These are phyloP conservation scores for Cytospora leucostoma DNA, from an alignment of 2,329 filamentous ascomycete species.

Conservation along the genomic window DNA sequence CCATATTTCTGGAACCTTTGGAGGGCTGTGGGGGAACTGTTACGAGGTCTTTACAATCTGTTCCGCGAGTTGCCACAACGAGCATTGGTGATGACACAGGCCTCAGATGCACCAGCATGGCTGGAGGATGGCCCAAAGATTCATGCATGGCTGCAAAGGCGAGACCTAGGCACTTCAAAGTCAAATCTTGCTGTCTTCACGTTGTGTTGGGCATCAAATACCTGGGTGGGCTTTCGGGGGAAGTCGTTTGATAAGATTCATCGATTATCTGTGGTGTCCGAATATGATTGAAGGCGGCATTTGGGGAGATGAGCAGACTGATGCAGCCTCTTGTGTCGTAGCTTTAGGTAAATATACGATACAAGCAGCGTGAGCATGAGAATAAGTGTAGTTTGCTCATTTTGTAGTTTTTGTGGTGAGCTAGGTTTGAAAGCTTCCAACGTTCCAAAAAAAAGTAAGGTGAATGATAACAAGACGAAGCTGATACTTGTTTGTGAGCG, in stretches of 20 bases:
- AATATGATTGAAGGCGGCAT: slow-evolving; percentile 21
- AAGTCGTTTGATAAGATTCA: slow-evolving; percentile 18
- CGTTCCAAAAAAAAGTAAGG: too few relatives aligned
- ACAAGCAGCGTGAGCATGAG: slow-evolving; percentile 21
- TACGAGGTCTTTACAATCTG: slow-evolving; percentile 38
- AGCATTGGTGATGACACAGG: slow-evolving; percentile 37
- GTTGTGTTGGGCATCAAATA: too few relatives aligned
- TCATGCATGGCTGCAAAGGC: slow-evolving; percentile 35
- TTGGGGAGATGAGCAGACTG: slow-evolving; percentile 25
- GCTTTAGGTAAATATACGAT: slow-evolving; percentile 18
- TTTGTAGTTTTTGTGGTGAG: too few relatives aligned
- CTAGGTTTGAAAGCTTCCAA: too few relatives aligned
- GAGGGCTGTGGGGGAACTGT: slow-evolving; percentile 36
- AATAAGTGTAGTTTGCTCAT: too few relatives aligned
- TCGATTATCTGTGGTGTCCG: slow-evolving; percentile 22
- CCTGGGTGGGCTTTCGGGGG: slow-evolving; percentile 24
- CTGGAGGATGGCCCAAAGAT: slow-evolving; percentile 36
- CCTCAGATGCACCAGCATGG: slow-evolving; percentile 40
- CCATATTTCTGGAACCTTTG: slow-evolving; percentile 31
- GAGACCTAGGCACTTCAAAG: slow-evolving; percentile 30
- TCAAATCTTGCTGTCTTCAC: too few relatives aligned
- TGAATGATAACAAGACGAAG: too few relatives aligned
- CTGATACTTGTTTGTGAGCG: too few relatives aligned
- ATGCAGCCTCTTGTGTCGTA: slow-evolving; percentile 23
- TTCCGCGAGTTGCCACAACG: slow-evolving; percentile 40